Evolutionary conservation across 75 land plant genomes (phyloP).

Genomic region (Pinus albicaulis): DNA sequence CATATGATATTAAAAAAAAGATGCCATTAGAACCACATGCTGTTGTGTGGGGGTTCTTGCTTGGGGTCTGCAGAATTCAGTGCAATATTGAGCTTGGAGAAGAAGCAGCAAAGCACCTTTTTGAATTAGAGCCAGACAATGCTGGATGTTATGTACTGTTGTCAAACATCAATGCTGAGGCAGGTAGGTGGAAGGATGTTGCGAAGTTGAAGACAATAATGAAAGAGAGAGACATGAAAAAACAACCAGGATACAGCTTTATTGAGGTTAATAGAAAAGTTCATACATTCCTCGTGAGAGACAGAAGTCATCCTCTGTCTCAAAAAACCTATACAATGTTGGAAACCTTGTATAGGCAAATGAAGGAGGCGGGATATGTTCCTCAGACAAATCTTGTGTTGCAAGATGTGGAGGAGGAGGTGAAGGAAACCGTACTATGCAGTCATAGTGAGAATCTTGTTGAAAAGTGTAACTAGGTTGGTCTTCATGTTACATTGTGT

Average conservation of each 20-base stretch:
- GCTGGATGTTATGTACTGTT: conserved; percentile 8
- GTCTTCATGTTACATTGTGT: too few relatives aligned
- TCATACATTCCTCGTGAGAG: conserved; percentile 13
- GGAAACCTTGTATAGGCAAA: conserved; percentile 1
- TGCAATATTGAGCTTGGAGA: conserved; percentile 12
- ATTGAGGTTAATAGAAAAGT: conserved; percentile 13
- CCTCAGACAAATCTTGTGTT: background rate
- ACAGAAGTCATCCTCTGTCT: conserved; percentile 6
- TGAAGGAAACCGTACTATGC: conserved; percentile 4
- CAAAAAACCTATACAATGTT: conserved; percentile 5
- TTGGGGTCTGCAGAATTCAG: conserved; percentile 18
- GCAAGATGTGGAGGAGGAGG: conserved; percentile 5
- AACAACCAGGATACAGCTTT: conserved; percentile 5
- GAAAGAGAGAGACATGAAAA: background rate
- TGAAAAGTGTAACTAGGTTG: too few relatives aligned
- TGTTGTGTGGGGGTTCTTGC: conserved; percentile 14
- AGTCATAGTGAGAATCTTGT: conserved; percentile 13
- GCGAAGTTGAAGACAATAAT: background rate
- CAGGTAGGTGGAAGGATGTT: background rate
- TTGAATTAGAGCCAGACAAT: conserved; percentile 8
- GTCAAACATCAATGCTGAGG: conserved; percentile 12
- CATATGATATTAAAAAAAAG: background rate
- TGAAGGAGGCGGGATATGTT: conserved; percentile 6
- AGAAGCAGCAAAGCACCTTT: conserved; percentile 2
- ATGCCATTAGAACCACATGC: conserved; percentile 17